Base-by-base conservation (phyloP, 495 filamentous ascomycete species). In the Xylaria flabelliformis region DNA sequence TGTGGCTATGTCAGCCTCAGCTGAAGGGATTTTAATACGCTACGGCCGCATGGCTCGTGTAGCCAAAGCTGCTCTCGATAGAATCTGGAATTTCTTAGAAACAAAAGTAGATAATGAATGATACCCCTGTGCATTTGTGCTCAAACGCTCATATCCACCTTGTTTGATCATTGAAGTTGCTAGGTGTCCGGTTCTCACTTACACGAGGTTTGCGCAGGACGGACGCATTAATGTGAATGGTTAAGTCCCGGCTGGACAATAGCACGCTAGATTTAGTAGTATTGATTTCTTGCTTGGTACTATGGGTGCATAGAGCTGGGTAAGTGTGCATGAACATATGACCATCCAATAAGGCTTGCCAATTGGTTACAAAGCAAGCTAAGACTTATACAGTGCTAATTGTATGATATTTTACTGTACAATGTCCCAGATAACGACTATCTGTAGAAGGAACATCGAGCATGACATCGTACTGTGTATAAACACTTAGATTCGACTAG, bases 91-190 rank as follows among this genome's bases (percentile, higher is more conserved):
- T 24, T 17, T 67, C 41, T 21, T 32, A 42, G 26, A 5, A 17
- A 42, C 21, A 67, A 36, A 39, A 53, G 50, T 67, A 67, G 34
- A 55, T 67, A 67, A 55, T 55, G 48, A 67, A 67, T 55, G 64
- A 67, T 67, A 67, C 65, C 65, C 65, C 36, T 56, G 2, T 26
- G 29, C 34, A 67, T 41, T 42, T 56, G 17, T n/a, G 3, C 58
- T 39, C 58, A 15, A 21, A 41, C 13, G 10, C 17, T 5, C n/a
- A 21, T 2, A 5, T 19, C 19, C 17, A 17, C 19, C 36, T 13
- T 63, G 59, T 42, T 39, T 42, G 6, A 19, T 15, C 42, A 64
- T 41, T 13, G 61, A 44, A 21, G 24, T 10, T 56, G 53, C 26
- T 17, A 8, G 26, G 53, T 56, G 13, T 51, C 48, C n/a, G n/a